Percentiles rank a stretch among this genome's conserved stretches.
Evolutionary conservation across 768 basidiomycete genomes (phyloP).

Genomic region (Panaeolus cyanescens): DNA sequence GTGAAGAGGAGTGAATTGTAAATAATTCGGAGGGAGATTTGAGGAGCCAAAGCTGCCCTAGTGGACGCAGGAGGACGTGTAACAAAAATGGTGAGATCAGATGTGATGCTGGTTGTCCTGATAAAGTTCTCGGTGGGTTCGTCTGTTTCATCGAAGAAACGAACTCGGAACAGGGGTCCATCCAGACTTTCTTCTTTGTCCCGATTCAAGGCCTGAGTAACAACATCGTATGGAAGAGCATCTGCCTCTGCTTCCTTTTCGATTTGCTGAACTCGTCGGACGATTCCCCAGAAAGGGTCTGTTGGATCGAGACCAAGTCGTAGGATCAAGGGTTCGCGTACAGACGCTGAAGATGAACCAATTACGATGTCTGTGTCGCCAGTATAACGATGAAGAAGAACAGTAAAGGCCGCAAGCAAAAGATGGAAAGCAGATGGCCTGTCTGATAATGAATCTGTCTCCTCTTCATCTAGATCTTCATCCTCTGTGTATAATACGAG

Average conservation of each 20-base stretch:
- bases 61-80: conserved; percentile 69
- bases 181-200: conserved; percentile 62
- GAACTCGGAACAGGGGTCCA: conserved; percentile 84
- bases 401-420: conserved; percentile 87
- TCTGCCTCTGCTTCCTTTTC: conserved; percentile 84
- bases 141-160: conserved; percentile 96
- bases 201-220: conserved; percentile 69
- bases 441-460: conserved; percentile 32
- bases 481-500: conserved; percentile 74
- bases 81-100: conserved; percentile 93
- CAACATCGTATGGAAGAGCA: conserved; percentile 75
- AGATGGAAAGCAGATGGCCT: conserved; percentile 88
- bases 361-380: conserved; percentile 94
- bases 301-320: conserved; percentile 80
- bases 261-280: conserved; percentile 81
- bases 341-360: conserved; percentile 79
- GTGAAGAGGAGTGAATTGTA: conserved; percentile 97
- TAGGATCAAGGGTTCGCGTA: conserved; percentile 80
- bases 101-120: conserved; percentile 76
- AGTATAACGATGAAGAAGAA: conserved; percentile 91
- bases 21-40: conserved; percentile 77
- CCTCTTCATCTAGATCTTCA: conserved; percentile 52
- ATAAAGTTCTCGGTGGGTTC: conserved; percentile 73
- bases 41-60: conserved; percentile 71
- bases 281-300: conserved; percentile 88